A percentile compares a stretch with the other conserved stretches of the same genome.
phyloP scores from a whole-genome alignment of 1,284 basidiomycete genomes.

The Boletellus sp. region DNA sequence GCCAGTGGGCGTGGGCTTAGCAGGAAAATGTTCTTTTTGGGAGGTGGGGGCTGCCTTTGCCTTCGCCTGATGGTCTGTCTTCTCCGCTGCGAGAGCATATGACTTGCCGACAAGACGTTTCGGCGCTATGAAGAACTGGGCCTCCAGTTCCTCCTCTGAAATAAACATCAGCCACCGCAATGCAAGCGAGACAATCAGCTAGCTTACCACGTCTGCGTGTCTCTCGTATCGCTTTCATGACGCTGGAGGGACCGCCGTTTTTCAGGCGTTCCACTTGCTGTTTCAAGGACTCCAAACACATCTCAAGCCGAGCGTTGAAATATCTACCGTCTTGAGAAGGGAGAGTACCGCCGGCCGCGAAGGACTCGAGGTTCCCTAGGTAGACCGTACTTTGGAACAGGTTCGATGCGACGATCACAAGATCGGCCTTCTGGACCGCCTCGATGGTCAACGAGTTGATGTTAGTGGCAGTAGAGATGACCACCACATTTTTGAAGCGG shows the following conservation, averaged over 20 bases:
- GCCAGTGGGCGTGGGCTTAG: conserved; percentile 39
- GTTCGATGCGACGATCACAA: conserved; percentile 85
- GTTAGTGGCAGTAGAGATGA: conserved; percentile 70
- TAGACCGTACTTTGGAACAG: conserved; percentile 79
- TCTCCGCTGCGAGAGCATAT: conserved; percentile 54
- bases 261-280: conserved; percentile 67
- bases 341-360: conserved; percentile 65
- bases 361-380: conserved; percentile 68
- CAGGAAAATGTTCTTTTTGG: conserved; percentile 20
- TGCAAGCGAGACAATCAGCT: neutral
- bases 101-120: conserved; percentile 74
- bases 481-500: conserved; percentile 60
- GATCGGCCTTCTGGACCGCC: conserved; percentile 77
- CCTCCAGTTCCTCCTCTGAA: conserved; percentile 46
- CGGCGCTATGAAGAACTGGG: conserved; percentile 46
- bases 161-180: conserved; percentile 10
- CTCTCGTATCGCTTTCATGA: conserved; percentile 59
- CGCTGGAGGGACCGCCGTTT: conserved; percentile 57
- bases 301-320: conserved; percentile 77
- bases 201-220: conserved; percentile 56
- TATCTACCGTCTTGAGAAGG: conserved; percentile 79
- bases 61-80: conserved; percentile 27
- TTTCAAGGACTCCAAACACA: conserved; percentile 55
- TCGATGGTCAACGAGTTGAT: conserved; percentile 77
- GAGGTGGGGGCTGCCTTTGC: conserved; percentile 3